Evolutionary conservation across 495 filamentous ascomycete genomes (phyloP), one percentile per base, ranked within the genome.

Genomic region (Chaetomium tenue): DNA sequence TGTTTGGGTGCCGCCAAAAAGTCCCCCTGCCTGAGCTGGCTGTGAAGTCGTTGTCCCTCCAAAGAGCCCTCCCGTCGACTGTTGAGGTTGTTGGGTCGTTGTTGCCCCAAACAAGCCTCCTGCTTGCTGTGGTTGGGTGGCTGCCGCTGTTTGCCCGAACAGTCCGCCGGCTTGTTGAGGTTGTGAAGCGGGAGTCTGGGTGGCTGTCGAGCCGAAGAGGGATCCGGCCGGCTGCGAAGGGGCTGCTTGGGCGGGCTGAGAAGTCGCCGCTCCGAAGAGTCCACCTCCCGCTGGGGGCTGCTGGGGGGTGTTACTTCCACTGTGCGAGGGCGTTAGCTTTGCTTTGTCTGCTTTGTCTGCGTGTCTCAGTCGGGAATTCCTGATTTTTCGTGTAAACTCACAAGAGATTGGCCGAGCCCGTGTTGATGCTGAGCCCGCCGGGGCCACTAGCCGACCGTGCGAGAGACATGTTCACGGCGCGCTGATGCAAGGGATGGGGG

Each of bases 371-470:
- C 55, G 59, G 40, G 40, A 37, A 53, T 23, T 16, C 3, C 16
- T 56, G 11, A 15, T 23, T 57, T 3, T 9, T 23, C 18, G 15
- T 3, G 20, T 9, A 23, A 61, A 79, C 80, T 70, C 69, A 91
- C 71, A 90, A 82, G 46, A 89, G 81, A 76, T 88, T 90, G 61
- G 88, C 85, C 42, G 86, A 81, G 51, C 78, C 84, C n/a, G 90
- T 94, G 72, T 91, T 93, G 72, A 94, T 89, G 63, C 86, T 90
- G 60, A 93, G 79, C 60, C 86, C 88, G 22, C 80, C 83, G 26
- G 88, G 83, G 65, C 87, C 83, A 77, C 88, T 91, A 50, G 84
- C 80, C 46, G 87, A 87, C 70, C 85, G 79, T 63, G 78, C 77
- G 53, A 84, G 73, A 61, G 79, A 75, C 81, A 82, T 83, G 33